Conservation (phyloP, 1,284 basidiomycete genomes). For the Mrakiaceae sp. region DNA sequence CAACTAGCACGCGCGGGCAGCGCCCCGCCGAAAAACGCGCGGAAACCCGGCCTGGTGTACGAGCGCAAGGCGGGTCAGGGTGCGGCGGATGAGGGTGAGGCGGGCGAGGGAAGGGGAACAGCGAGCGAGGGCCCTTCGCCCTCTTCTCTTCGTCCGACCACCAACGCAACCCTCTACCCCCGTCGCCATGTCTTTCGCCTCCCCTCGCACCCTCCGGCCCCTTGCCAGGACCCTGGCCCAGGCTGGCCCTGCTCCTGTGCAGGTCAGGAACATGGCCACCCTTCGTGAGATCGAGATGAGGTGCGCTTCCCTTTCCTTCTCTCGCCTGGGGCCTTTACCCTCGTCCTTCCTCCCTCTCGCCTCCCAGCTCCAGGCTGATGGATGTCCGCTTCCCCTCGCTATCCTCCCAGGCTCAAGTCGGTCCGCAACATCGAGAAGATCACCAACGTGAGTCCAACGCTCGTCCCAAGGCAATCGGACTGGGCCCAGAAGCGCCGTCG, state of each 20-base stretch:
- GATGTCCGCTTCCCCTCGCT: too few relatives aligned
- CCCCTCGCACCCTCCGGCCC: conserved; percentile 51
- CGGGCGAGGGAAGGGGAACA: background rate
- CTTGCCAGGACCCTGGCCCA: conserved; percentile 39
- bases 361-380: background rate
- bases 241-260: conserved; percentile 45
- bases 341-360: background rate
- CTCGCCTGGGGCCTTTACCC: conserved; percentile 33
- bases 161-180: background rate
- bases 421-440: conserved; percentile 99
- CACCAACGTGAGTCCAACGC: conserved; percentile 61
- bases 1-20: too few relatives aligned
- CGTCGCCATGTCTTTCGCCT: conserved; percentile 14
- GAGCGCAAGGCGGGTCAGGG: conserved; percentile 43
- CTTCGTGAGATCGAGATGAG: conserved; percentile 94
- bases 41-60: conserved; percentile 24
- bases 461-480: too few relatives aligned
- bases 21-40: too few relatives aligned
- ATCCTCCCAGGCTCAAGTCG: conserved; percentile 51
- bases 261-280: conserved; percentile 81
- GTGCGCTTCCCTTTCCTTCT: conserved; percentile 25
- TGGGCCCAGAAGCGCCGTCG: too few relatives aligned
- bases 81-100: conserved; percentile 26
- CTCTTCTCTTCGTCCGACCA: too few relatives aligned
- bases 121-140: too few relatives aligned